Percentiles rank a stretch among this genome's conserved stretches.
These are phyloP conservation scores for Rubia tinctorum DNA, from an alignment of 305 asterid genomes.

Conservation along the genomic window DNA sequence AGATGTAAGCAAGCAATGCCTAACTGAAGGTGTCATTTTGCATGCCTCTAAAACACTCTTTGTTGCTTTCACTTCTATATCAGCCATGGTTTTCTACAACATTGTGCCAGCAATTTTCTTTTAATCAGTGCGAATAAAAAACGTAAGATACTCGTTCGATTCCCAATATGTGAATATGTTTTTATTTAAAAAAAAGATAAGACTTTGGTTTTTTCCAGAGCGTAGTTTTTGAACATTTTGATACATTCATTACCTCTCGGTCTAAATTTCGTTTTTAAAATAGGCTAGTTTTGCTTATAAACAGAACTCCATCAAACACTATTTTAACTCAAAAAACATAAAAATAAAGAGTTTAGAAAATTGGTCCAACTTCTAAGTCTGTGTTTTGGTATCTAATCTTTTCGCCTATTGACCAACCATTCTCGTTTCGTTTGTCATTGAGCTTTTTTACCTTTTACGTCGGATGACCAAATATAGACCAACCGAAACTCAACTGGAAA, in stretches of 20 bases:
- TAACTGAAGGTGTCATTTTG: constrained; percentile 53
- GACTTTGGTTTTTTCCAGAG: too few species aligned
- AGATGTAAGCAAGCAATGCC: constrained; percentile 72
- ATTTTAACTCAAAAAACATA: too few species aligned
- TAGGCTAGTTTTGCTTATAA: too few species aligned
- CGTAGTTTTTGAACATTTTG: background rate
- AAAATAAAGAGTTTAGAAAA: background rate
- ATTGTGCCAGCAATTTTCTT: background rate
- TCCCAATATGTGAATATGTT: background rate
- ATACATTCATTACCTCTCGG: background rate
- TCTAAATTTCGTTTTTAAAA: too few species aligned
- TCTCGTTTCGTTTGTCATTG: background rate
- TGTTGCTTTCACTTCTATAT: constrained; percentile 61
- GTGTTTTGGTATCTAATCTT: background rate
- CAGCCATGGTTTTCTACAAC: constrained; percentile 68
- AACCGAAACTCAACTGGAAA: background rate
- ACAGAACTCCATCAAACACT: too few species aligned
- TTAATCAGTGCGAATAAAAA: background rate
- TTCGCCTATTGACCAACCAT: background rate
- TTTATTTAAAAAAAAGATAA: too few species aligned
- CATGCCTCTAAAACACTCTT: constrained; percentile 75
- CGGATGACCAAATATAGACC: background rate
- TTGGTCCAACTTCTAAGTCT: background rate
- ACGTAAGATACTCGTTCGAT: background rate
- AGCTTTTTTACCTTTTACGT: background rate